Conservation (phyloP, 257 asterid genomes). For the Solanum commersonii region DNA sequence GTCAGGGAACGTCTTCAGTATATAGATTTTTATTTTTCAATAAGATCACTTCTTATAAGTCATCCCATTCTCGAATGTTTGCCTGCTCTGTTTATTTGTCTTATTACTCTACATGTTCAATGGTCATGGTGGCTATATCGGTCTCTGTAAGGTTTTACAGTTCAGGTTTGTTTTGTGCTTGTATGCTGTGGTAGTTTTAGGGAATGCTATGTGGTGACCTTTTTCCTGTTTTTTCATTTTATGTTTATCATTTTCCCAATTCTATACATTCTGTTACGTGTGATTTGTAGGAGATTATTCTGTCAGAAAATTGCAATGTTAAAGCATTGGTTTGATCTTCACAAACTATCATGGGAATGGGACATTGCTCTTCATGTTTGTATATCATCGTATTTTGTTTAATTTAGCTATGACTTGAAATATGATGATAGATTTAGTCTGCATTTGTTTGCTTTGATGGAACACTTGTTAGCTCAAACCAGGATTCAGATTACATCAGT, state of each 20-base stretch:
- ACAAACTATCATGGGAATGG: neutral
- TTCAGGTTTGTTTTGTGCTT: neutral
- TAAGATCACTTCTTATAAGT: constrained; percentile 34
- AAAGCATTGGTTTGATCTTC: neutral
- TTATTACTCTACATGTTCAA: neutral
- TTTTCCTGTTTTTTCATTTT: neutral
- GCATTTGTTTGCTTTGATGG: neutral
- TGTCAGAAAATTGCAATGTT: neutral
- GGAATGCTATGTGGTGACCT: neutral
- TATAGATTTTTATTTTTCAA: constrained; percentile 53
- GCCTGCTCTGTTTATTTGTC: neutral
- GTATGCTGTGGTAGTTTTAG: neutral
- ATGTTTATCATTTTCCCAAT: neutral
- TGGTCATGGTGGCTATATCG: neutral
- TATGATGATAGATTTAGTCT: neutral
- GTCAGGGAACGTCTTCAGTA: constrained; percentile 59
- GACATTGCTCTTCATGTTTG: neutral
- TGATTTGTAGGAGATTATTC: neutral
- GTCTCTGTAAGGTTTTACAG: constrained; percentile 9
- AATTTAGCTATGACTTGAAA: neutral
- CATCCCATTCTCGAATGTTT: neutral
- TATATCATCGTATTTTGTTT: neutral
- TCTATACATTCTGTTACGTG: neutral
- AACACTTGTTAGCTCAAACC: neutral
- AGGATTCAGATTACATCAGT: neutral